These are phyloP conservation scores for Fulvia fulva DNA, from an alignment of 2,329 filamentous ascomycete genomes.

Conservation along the genomic window DNA sequence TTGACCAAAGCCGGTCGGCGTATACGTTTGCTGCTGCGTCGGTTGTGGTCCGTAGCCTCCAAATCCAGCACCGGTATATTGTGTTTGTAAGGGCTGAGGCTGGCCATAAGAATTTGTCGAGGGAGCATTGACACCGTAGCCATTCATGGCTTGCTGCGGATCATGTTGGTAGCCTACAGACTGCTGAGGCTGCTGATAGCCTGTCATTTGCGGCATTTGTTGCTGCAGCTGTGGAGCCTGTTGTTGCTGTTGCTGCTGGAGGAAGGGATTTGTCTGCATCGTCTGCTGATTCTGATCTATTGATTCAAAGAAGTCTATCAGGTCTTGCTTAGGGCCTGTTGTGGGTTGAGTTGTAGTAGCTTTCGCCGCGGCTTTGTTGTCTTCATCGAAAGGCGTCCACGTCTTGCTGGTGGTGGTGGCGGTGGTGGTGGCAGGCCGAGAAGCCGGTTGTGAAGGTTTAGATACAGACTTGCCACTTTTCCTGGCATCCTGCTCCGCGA, in stretches of 20 bases:
- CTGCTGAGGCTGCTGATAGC: slow-evolving; percentile 32
- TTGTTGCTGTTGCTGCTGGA: slow-evolving; percentile 23
- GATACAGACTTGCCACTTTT: slow-evolving; percentile 42
- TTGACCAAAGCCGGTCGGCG: slow-evolving; percentile 23
- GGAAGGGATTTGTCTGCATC: slow-evolving; percentile 34
- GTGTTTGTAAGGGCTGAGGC: slow-evolving; percentile 53
- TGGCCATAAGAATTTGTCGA: slow-evolving; percentile 38
- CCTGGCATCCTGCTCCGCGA: slow-evolving; percentile 78
- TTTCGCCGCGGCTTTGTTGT: slow-evolving; percentile 18
- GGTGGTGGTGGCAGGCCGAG: slow-evolving; percentile 36
- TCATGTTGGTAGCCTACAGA: slow-evolving; percentile 11
- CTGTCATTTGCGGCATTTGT: slow-evolving; percentile 43
- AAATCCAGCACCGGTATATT: slow-evolving; percentile 73
- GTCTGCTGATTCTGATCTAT: slow-evolving; percentile 85
- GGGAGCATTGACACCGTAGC: slow-evolving; percentile 11
- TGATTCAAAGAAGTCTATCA: slow-evolving; percentile 93
- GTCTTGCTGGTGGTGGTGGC: slow-evolving; percentile 36
- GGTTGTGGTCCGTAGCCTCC: slow-evolving; percentile 73
- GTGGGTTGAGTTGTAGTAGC: slow-evolving; percentile 23
- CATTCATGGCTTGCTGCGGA: slow-evolving; percentile 26
- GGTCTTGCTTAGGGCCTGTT: slow-evolving; percentile 68
- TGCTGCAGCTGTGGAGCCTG: slow-evolving; percentile 27
- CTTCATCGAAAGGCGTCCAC: slow-evolving; percentile 20
- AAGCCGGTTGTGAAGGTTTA: slow-evolving; percentile 31
- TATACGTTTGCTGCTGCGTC: slow-evolving; percentile 45